These are phyloP conservation scores for Penicillium sp. DNA, from an alignment of 2,329 filamentous ascomycete genomes.

Conservation along the genomic window DNA sequence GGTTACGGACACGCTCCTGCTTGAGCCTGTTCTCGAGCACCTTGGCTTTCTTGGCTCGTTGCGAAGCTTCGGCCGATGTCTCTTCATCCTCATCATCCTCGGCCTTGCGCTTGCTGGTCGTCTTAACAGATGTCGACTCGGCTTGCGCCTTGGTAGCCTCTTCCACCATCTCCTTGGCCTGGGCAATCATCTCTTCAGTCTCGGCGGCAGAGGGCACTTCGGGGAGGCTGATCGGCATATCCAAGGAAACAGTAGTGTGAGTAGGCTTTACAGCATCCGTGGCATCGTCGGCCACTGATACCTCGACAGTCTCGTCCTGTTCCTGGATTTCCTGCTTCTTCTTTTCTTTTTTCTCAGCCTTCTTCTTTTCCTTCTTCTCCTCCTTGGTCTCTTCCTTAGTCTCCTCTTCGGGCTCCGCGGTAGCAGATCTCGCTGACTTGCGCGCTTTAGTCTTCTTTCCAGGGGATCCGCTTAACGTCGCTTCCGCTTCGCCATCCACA, in stretches of 20 bases:
- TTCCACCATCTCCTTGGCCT: conserved; percentile 85
- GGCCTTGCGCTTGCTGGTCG: conserved; percentile 67
- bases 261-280: conserved; percentile 62
- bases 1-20: conserved; percentile 81
- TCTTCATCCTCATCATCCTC: conserved; percentile 48
- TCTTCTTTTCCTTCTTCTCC: conserved; percentile 49
- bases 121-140: conserved; percentile 31
- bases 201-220: conserved; percentile 73
- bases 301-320: conserved; percentile 51
- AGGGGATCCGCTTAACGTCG: conserved; percentile 16
- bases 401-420: conserved; percentile 24
- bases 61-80: conserved; percentile 37
- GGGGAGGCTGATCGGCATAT: conserved; percentile 65
- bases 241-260: conserved; percentile 70
- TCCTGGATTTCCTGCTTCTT: conserved; percentile 52
- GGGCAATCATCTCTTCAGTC: conserved; percentile 76
- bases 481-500: conserved; percentile 26
- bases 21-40: conserved; percentile 70
- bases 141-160: conserved; percentile 56
- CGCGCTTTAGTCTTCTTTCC: conserved; percentile 20
- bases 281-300: conserved; percentile 58
- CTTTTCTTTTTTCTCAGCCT: conserved; percentile 16
- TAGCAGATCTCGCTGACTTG: conserved; percentile 22
- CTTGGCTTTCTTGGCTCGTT: conserved; percentile 67
- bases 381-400: conserved; percentile 49